Conservation (phyloP, 352 stramenopile genomes). For the Hyphochytrium catenoides region DNA sequence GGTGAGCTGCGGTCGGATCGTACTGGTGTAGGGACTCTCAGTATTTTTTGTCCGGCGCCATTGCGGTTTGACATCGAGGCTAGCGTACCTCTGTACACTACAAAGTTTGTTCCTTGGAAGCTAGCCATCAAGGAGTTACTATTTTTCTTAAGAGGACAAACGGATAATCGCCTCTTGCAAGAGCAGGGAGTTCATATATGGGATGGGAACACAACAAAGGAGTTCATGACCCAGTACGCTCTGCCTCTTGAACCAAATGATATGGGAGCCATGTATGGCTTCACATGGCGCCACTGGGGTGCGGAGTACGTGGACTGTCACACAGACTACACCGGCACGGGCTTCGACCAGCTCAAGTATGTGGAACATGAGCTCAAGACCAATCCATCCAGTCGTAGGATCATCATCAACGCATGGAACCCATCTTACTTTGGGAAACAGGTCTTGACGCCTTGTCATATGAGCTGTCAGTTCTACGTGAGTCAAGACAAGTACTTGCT, state of each 20-base stretch:
- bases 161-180: conserved; percentile 80
- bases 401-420: conserved; percentile 98
- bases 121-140: conserved; percentile 96
- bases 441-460: conserved; percentile 97
- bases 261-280: conserved; percentile 85
- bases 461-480: conserved; percentile 89
- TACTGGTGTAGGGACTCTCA: conserved; percentile 93
- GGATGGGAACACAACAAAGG: conserved; percentile 95
- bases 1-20: conserved; percentile 80
- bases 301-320: conserved; percentile 94
- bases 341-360: conserved; percentile 92
- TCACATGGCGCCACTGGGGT: conserved; percentile 99
- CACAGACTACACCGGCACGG: conserved; percentile 89
- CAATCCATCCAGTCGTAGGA: conserved; percentile 90
- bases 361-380: conserved; percentile 93
- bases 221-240: conserved; percentile 57
- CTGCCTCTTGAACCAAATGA: conserved; percentile 83
- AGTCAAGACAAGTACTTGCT: conserved; percentile 4
- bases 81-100: conserved; percentile 97
- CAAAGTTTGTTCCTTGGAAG: conserved; percentile 97
- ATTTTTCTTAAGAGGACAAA: conserved; percentile 97
- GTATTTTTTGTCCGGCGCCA: conserved; percentile 94
- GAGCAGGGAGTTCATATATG: conserved; percentile 99
- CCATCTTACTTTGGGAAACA: conserved; percentile 81
- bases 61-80: no score